Evolutionary conservation across 805 yeast genomes (phyloP), one percentile per base, ranked within the genome.

Genomic region (Metschnikowia henanensis): DNA sequence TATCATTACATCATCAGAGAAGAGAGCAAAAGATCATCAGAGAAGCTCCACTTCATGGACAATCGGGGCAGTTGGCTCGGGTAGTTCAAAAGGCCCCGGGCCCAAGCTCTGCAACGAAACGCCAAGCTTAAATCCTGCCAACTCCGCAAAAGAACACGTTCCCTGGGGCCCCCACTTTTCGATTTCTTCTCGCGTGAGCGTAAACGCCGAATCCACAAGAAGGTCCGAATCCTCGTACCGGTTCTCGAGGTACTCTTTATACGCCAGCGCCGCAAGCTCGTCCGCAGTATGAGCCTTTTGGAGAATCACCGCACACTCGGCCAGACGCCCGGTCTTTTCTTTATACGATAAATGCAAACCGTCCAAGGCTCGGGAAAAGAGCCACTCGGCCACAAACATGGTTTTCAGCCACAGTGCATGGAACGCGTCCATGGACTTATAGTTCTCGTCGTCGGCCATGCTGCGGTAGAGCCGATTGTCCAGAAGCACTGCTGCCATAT

Each of bases 341-440:
- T 22, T 10, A 22, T 22, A n/a, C n/a, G n/a, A n/a, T n/a, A n/a
- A n/a, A n/a, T n/a, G n/a, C 10, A 25, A 34, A 20, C 50, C 41
- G 12, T 46, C 46, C 2, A 55, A 33, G 1, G 46, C 45, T 2
- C 41, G 21, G 30, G 39, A 38, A 15, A 60, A 46, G 9, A 62
- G 26, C 66, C 68, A 62, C 28, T 50, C 56, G 6, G 55, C 44
- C 20, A 60, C 35, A 29, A 52, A 60, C 37, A 53, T 52, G 8
- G 57, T 39, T 40, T 57, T 64, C 19, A 45, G 35, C 71, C 71
- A 65, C 3, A 39, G 30, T 23, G 51, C 59, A 5, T 42, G 38
- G 32, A 64, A 64, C 5, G 48, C 56, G 3, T 51, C 55, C 15
- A 50, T 49, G 6, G 31, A 28, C 21, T 20, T 19, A 12, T 32